Evolutionary conservation across 1,139 yeast genomes (phyloP), one percentile per base, ranked within the genome.

Genomic region (Geotrichum klebahnii): DNA sequence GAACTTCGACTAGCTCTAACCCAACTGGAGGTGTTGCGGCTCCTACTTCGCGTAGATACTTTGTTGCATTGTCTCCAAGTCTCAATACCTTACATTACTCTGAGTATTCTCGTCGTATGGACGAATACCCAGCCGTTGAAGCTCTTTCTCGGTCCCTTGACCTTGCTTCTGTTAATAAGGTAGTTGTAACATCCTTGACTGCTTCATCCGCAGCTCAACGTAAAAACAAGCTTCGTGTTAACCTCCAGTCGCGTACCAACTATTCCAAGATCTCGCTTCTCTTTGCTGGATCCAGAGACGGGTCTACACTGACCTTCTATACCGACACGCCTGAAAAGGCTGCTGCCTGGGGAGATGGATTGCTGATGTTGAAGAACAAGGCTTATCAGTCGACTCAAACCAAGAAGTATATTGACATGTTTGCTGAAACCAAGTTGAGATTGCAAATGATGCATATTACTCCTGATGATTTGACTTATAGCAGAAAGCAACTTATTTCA

Each of bases 291-390:
- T 37, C 58, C 10, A 53, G 63, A n/a, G 63, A 58, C 19, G 57
- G 58, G 5, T 57, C 63, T 3, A 50, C 61, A 5, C 72, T 86
- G 53, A 67, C 74, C 22, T 83, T 86, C 59, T 85, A 77, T 64
- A 78, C 86, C 5, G 92, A 85, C 56, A 82, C 89, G 4, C 77
- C 79, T 54, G 88, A 83, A 47, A 77, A 80, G 53, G 81, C 84
- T 48, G 79, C 78, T 53, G 80, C 82, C 9, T 87, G 95, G 94
- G 72, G 83, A 42, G 95, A 87, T 67, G 96, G 95, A 1, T 67
- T 87, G 52, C 80, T 79, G 63, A 73, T 86, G 76, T 71, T 84
- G 57, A 68, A 72, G 29, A 67, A 69, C 35, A 68, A 67, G 36
- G 55, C 62, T 3, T 62, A 61, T 40, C 70, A 82, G 40, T 81